Evolutionary conservation across 352 stramenopile species (phyloP).

Genomic region (Albugo candida): DNA sequence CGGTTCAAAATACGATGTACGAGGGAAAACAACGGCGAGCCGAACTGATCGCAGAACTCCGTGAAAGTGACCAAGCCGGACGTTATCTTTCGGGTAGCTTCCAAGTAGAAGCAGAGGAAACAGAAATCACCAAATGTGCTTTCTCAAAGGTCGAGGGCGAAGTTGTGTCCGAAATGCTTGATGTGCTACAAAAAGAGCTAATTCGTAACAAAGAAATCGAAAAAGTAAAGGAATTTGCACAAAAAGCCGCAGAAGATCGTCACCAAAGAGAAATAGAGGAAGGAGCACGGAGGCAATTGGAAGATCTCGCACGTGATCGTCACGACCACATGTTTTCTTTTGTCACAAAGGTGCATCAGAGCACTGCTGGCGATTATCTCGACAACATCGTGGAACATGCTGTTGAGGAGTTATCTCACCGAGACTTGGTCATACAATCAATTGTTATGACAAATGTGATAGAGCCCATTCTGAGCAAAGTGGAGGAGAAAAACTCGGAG

Average conservation of each 20-base stretch:
- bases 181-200: slow-evolving; percentile 81
- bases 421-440: slow-evolving; percentile 17
- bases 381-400: slow-evolving; percentile 39
- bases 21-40: slow-evolving; percentile 74
- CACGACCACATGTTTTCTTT: slow-evolving; percentile 68
- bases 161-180: slow-evolving; percentile 73
- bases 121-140: slow-evolving; percentile 21
- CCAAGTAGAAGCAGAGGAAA: slow-evolving; percentile 17
- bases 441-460: slow-evolving; percentile 22
- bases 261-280: slow-evolving; percentile 67
- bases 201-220: slow-evolving; percentile 56
- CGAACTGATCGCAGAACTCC: slow-evolving; percentile 79
- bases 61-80: slow-evolving; percentile 32
- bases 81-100: neutral
- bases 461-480: slow-evolving; percentile 22
- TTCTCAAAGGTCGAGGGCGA: slow-evolving; percentile 66
- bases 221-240: slow-evolving; percentile 57
- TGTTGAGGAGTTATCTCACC: slow-evolving; percentile 18
- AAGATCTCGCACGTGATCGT: slow-evolving; percentile 59
- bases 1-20: slow-evolving; percentile 89
- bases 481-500: slow-evolving; percentile 33
- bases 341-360: slow-evolving; percentile 60
- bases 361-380: slow-evolving; percentile 52
- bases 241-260: slow-evolving; percentile 38
- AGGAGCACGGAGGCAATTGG: slow-evolving; percentile 66